phyloP scores from a whole-genome alignment of 495 filamentous ascomycete species.

The Aspergillus coremiiformis region DNA sequence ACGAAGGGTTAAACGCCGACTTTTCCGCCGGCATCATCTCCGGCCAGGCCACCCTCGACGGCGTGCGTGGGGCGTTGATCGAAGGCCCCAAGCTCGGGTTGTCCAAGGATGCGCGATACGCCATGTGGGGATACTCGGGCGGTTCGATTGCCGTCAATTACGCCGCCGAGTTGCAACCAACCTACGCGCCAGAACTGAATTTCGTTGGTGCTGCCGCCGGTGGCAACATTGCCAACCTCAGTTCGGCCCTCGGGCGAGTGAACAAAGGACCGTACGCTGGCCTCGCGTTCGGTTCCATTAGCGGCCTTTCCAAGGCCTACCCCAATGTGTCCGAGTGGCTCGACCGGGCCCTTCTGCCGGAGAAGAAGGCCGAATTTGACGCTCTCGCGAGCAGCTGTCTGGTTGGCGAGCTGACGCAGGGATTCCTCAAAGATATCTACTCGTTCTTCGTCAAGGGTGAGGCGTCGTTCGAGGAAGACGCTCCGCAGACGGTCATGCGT shows the following conservation, averaged over 20 bases:
- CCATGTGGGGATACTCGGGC: constrained; percentile 50
- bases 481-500: constrained; percentile 9
- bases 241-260: constrained; percentile 2
- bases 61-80: background rate
- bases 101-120: constrained; percentile 1
- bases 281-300: constrained; percentile 8
- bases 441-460: constrained; percentile 10
- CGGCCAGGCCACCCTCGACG: constrained; percentile 1
- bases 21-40: constrained; percentile 10
- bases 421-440: constrained; percentile 7
- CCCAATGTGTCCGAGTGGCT: constrained; percentile 7
- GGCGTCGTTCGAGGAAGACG: constrained; percentile 1
- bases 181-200: constrained; percentile 44
- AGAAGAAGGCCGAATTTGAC: background rate
- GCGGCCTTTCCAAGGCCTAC: constrained; percentile 12
- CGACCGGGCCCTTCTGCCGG: background rate
- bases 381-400: background rate
- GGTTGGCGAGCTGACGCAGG: background rate
- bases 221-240: constrained; percentile 22
- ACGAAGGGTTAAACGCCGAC: constrained; percentile 18
- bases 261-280: constrained; percentile 8
- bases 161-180: constrained; percentile 39
- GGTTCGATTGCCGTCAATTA: constrained; percentile 40
- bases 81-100: background rate
- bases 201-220: constrained; percentile 39